Conservation (phyloP, 768 basidiomycete species). For the Galerina marginata region DNA sequence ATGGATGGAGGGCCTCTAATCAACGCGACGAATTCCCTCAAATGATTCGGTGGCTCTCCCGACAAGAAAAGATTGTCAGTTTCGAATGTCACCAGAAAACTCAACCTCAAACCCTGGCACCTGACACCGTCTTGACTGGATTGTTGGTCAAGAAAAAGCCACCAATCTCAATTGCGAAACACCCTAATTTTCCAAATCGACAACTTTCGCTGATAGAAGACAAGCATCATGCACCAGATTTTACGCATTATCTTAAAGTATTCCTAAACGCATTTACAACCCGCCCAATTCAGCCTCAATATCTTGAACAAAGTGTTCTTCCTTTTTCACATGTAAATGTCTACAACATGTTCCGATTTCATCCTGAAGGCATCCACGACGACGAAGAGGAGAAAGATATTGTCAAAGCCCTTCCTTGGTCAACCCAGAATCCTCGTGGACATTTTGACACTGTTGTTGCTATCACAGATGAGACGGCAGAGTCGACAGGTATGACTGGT, state of each 20-base stretch:
- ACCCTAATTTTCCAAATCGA: slow-evolving; percentile 19
- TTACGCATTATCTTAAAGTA: slow-evolving; percentile 28
- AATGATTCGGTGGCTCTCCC: slow-evolving; percentile 41
- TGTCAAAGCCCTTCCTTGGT: slow-evolving; percentile 25
- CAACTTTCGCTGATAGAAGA: slow-evolving; percentile 13
- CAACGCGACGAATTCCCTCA: slow-evolving; percentile 33
- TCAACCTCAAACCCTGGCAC: not conserved
- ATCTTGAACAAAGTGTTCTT: slow-evolving; percentile 4
- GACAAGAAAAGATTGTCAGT: slow-evolving; percentile 32
- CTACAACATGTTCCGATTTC: slow-evolving; percentile 28
- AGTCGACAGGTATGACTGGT: slow-evolving; percentile 24
- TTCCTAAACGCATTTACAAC: slow-evolving; percentile 30
- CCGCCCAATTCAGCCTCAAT: not conserved
- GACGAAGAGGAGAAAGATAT: slow-evolving; percentile 22
- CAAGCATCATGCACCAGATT: slow-evolving; percentile 22
- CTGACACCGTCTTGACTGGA: not conserved
- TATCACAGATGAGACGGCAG: slow-evolving; percentile 18
- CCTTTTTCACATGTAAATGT: slow-evolving; percentile 26
- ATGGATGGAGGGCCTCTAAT: slow-evolving; percentile 31
- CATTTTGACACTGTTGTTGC: slow-evolving; percentile 32
- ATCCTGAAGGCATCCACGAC: slow-evolving; percentile 19
- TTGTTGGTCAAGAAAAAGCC: not conserved
- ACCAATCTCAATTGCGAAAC: slow-evolving; percentile 16
- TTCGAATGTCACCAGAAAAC: not conserved
- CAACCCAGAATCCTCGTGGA: slow-evolving; percentile 12